Base-by-base conservation (phyloP, 345 rosid species). In the Mangifera indica region DNA sequence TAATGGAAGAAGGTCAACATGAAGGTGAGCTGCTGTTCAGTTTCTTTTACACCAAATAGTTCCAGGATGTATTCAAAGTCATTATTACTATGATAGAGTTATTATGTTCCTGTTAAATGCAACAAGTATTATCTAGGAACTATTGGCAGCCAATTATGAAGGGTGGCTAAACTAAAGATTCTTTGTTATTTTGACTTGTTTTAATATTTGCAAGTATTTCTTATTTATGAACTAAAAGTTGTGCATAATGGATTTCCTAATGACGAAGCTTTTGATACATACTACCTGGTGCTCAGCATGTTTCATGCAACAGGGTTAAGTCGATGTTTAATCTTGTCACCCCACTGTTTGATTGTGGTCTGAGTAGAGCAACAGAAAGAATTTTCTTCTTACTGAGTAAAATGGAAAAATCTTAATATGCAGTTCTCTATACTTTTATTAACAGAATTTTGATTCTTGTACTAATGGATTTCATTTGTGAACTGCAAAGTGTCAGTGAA, bases 1-100 rank as follows among this genome's bases (percentile, higher is more conserved):
- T 78, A 71, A 76, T 80, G 80, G 98, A 92, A 83, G 93, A 87
- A 70, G 85, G 82, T 77, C 96, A 78, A 70, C 79, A 54, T 79
- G 91, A 90, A 64, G 98, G 97, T 92, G 67, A 80, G 88, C 69
- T 53, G 63, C 59, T 54, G 15, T 63, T 21, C 10, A 40, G 24
- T 37, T 1, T 3, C 40, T 49, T 21, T 71, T 53, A 40, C 40
- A 44, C 42, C 22, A 21, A 24, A 7, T 22, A 57, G 17, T 66
- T 51, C 17, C 1, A 7, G 18, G 34, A 51, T 32, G 9, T 52
- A 29, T 32, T 52, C 25, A 9, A 1, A n/a, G 3, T 32, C 4
- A 14, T n/a, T n/a, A n/a, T 52, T 2, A 53, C 10, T 7, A 11
- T 5, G 11, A 11, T 2, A 32, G 14, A 5, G 9, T 52, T 34